These are phyloP conservation scores for Microsporum canis DNA, from an alignment of 2,329 filamentous ascomycete species.

Conservation along the genomic window DNA sequence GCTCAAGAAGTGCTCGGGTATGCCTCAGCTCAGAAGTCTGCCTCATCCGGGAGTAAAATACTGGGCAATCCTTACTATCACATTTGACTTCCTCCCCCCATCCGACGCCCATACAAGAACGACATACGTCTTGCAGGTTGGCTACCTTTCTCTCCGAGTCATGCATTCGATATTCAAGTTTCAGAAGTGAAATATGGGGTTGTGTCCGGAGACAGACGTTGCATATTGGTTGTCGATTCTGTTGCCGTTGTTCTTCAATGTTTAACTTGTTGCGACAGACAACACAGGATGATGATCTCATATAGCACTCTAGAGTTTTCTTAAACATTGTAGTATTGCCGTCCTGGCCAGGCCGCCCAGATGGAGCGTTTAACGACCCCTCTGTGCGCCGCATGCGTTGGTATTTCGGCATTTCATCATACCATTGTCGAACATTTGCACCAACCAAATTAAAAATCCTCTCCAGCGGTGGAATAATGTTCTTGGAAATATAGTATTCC, in stretches of 20 bases:
- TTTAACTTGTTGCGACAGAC: slow-evolving; percentile 56
- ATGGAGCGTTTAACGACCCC: slow-evolving; percentile 10
- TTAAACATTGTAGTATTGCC: slow-evolving; percentile 25
- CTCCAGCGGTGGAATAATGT: slow-evolving; percentile 86
- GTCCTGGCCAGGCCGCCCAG: slow-evolving; percentile 2
- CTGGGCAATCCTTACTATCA: slow-evolving; percentile 83
- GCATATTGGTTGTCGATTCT: slow-evolving; percentile 31
- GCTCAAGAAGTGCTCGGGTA: slow-evolving; percentile 26
- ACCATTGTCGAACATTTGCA: slow-evolving; percentile 83
- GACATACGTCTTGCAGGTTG: slow-evolving; percentile 61
- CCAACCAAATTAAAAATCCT: slow-evolving; percentile 95
- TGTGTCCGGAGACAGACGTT: slow-evolving; percentile 25
- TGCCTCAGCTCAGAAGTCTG: slow-evolving; percentile 28
- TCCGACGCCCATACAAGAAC: slow-evolving; percentile 63
- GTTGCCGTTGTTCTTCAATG: slow-evolving; percentile 19
- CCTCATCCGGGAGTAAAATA: slow-evolving; percentile 56
- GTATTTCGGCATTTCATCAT: slow-evolving; percentile 90
- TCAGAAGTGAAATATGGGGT: slow-evolving; percentile 48
- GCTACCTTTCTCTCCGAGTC: slow-evolving; percentile 51
- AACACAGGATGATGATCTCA: slow-evolving; percentile 67
- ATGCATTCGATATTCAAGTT: slow-evolving; percentile 51
- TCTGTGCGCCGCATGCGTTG: slow-evolving; percentile 60
- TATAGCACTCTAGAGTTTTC: slow-evolving; percentile 86
- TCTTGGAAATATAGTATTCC: slow-evolving; percentile 95
- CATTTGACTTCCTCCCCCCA: slow-evolving; percentile 70